These are phyloP conservation scores for Penicillium tannophilum DNA, from an alignment of 495 filamentous ascomycete genomes.

Conservation along the genomic window DNA sequence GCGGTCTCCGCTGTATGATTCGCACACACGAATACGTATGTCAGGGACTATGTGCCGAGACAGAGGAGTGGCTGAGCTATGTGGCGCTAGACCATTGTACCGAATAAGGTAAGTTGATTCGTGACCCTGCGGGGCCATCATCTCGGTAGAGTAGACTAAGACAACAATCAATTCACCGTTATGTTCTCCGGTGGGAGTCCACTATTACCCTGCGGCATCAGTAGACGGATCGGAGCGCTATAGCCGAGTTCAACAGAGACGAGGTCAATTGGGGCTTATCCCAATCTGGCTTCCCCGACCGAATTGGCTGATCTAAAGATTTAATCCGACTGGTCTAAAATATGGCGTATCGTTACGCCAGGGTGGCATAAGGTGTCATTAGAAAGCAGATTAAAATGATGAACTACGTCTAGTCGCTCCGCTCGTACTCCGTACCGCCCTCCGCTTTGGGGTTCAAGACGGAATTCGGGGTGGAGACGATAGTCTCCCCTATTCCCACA, in stretches of 20 bases:
- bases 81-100: not conserved
- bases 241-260: not conserved
- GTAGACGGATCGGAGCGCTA: not conserved
- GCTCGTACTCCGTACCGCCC: not conserved
- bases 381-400: not conserved
- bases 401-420: not conserved
- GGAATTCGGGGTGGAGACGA: not conserved
- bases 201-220: not conserved
- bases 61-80: not conserved
- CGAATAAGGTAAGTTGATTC: not conserved
- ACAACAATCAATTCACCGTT: not conserved
- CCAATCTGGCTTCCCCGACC: not conserved
- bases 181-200: not conserved
- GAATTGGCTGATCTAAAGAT: not conserved
- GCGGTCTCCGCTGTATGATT: not conserved
- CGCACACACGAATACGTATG: too few relatives aligned
- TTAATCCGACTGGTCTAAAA: not conserved
- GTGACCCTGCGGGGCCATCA: not conserved
- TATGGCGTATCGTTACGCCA: not conserved
- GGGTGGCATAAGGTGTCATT: not conserved
- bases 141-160: not conserved
- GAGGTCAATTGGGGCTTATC: not conserved
- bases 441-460: not conserved
- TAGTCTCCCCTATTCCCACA: not conserved
- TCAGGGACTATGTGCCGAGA: not conserved